phyloP scores from a whole-genome alignment of 2,329 filamentous ascomycete species.

The Bipolaris bicolor region DNA sequence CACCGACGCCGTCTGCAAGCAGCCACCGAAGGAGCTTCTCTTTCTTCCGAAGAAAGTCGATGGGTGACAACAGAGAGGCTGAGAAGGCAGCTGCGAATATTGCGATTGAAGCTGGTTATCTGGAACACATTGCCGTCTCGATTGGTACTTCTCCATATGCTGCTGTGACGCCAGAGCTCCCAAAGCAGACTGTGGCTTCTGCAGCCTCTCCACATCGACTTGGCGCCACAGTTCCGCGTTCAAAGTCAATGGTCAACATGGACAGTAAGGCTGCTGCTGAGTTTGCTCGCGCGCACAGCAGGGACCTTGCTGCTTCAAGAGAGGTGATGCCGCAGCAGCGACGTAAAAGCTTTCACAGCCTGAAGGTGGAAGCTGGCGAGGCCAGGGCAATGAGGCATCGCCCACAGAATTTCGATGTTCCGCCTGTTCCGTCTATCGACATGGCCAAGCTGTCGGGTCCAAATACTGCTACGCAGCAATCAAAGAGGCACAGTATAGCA shows the following conservation, averaged over 20 bases:
- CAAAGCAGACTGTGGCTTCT: slow-evolving; percentile 24
- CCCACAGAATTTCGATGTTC: slow-evolving; percentile 29
- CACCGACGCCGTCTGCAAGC: slow-evolving; percentile 31
- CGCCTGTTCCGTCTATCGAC: slow-evolving; percentile 37
- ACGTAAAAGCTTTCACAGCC: slow-evolving; percentile 38
- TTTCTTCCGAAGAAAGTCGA: slow-evolving; percentile 40
- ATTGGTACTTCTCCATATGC: slow-evolving; percentile 55
- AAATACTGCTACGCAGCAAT: slow-evolving; percentile 12
- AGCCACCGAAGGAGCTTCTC: slow-evolving; percentile 37
- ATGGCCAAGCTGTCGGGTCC: slow-evolving; percentile 15
- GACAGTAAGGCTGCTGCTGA: slow-evolving; percentile 44
- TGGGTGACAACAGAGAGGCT: slow-evolving; percentile 19
- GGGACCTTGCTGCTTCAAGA: slow-evolving; percentile 34
- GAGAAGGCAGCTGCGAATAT: slow-evolving; percentile 21
- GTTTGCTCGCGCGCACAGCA: slow-evolving; percentile 46
- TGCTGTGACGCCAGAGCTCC: slow-evolving; percentile 40
- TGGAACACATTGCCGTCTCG: slow-evolving; percentile 50
- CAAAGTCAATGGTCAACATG: slow-evolving; percentile 45
- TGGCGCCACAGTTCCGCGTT: slow-evolving; percentile 33
- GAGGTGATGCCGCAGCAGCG: slow-evolving; percentile 28
- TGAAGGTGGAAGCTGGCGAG: slow-evolving; percentile 33
- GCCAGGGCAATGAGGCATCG: slow-evolving; percentile 26
- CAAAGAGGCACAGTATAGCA: slow-evolving; percentile 10
- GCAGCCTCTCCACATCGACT: slow-evolving; percentile 48
- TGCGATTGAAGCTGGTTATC: slow-evolving; percentile 43